These are phyloP conservation scores for Neoscytalidium dimidiatum DNA, from an alignment of 2,329 filamentous ascomycete species.

Conservation along the genomic window DNA sequence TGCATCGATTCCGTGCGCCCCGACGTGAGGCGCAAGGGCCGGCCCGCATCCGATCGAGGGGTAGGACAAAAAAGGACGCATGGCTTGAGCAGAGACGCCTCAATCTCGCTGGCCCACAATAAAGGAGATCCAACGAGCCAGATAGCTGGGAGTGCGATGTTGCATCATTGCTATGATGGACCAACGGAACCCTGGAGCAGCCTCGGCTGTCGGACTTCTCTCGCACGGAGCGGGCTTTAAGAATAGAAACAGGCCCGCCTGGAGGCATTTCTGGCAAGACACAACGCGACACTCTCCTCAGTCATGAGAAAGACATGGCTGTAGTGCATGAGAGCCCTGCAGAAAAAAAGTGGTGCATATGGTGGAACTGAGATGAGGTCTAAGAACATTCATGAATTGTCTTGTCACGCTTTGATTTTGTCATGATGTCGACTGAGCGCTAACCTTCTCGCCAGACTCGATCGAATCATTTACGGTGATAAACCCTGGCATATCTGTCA, in stretches of 20 bases:
- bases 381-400: too few relatives aligned
- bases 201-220: slow-evolving; percentile 11
- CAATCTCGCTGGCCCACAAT: not conserved
- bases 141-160: not conserved
- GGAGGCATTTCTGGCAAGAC: not conserved
- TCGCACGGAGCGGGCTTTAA: not conserved
- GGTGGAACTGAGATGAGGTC: too few relatives aligned
- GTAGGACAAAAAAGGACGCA: slow-evolving; percentile 2
- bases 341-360: not conserved
- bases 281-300: not conserved
- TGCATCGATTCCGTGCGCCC: not conserved
- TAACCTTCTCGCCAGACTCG: too few relatives aligned
- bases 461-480: too few relatives aligned
- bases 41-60: slow-evolving; percentile 11
- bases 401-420: too few relatives aligned
- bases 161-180: not conserved
- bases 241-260: not conserved
- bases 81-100: not conserved
- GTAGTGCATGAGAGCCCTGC: not conserved
- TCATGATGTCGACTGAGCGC: too few relatives aligned
- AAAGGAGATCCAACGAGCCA: not conserved
- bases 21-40: slow-evolving; percentile 13
- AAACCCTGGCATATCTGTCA: too few relatives aligned
- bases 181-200: slow-evolving; percentile 5
- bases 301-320: not conserved